Conservation (phyloP, 2,329 filamentous ascomycete genomes). For the Zymoseptoria passerinii region DNA sequence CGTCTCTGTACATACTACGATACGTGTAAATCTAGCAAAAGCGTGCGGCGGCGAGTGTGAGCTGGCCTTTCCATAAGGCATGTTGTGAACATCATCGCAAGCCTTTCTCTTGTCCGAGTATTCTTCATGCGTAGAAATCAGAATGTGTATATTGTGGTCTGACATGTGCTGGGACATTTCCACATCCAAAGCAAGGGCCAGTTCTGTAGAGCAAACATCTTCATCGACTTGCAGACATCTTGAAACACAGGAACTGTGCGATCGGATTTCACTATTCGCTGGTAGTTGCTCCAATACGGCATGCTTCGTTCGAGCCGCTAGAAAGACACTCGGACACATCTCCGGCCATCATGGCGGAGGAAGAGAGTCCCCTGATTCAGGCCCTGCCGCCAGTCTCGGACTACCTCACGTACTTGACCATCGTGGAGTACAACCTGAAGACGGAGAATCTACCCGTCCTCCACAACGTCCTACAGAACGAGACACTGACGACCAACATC, state of each 20-base stretch:
- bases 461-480: constrained; percentile 60
- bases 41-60: neutral
- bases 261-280: neutral
- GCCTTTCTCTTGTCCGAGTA: too few relatives aligned
- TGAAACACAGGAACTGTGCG: neutral
- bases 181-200: too few relatives aligned
- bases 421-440: constrained; percentile 64
- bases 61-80: too few relatives aligned
- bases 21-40: neutral
- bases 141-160: too few relatives aligned
- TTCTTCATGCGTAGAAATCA: too few relatives aligned
- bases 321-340: neutral
- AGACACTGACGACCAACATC: constrained; percentile 62
- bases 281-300: neutral
- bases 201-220: neutral
- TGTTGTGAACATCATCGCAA: too few relatives aligned
- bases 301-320: neutral
- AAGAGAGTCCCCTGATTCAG: constrained; percentile 45
- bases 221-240: neutral
- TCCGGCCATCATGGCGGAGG: constrained; percentile 19
- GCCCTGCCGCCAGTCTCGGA: constrained; percentile 57
- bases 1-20: neutral
- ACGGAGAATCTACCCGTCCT: constrained; percentile 59
- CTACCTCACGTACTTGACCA: constrained; percentile 67
- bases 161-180: too few relatives aligned